phyloP scores from a whole-genome alignment of 768 basidiomycete genomes.

The Rhizopogon vinicolor region DNA sequence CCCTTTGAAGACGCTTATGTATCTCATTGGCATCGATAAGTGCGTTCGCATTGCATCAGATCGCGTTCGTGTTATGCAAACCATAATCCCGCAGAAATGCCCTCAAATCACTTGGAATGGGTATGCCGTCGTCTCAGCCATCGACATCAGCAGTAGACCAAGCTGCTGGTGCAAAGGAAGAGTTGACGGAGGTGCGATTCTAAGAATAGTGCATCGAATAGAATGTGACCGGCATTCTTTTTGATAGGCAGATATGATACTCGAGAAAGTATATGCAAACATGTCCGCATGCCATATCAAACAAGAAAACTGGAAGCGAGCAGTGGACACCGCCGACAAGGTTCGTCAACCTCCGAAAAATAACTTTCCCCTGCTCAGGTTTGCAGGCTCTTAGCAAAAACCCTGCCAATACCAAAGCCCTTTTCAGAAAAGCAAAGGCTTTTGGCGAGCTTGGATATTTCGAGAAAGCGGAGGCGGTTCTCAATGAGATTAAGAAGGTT shows the following conservation, averaged over 20 bases:
- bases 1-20: conserved; percentile 56
- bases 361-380: neutral
- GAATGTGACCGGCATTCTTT: neutral
- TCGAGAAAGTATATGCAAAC: conserved; percentile 83
- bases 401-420: conserved; percentile 70
- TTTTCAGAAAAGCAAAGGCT: conserved; percentile 80
- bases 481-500: conserved; percentile 62
- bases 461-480: conserved; percentile 63
- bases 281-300: conserved; percentile 85
- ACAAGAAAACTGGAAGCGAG: conserved; percentile 74
- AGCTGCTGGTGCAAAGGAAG: conserved; percentile 35
- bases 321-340: conserved; percentile 78
- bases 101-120: conserved; percentile 46
- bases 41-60: conserved; percentile 27
- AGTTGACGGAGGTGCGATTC: conserved; percentile 59
- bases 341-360: conserved; percentile 24
- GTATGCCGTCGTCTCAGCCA: neutral
- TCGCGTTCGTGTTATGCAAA: neutral
- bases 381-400: conserved; percentile 70
- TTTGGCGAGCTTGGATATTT: conserved; percentile 72
- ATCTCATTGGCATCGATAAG: conserved; percentile 76
- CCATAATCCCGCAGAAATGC: conserved; percentile 39
- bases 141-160: conserved; percentile 19
- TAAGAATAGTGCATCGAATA: neutral
- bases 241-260: conserved; percentile 60